These are phyloP conservation scores for Xylariaceae sp. DNA, from an alignment of 2,329 filamentous ascomycete genomes.

Conservation along the genomic window DNA sequence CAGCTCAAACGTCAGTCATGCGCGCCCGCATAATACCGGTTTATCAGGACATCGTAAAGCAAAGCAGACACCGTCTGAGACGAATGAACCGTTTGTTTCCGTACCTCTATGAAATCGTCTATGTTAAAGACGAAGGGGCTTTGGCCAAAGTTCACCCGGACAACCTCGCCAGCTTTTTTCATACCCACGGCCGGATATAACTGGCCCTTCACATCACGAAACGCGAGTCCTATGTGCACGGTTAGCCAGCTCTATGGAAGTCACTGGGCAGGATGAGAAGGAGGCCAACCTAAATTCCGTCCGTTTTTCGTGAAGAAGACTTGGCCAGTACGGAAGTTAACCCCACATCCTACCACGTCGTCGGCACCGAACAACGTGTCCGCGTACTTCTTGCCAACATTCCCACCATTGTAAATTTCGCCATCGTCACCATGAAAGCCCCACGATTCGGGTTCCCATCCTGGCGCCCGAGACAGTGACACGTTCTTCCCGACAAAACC, in stretches of 20 bases:
- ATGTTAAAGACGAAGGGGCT: constrained; percentile 87
- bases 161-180: constrained; percentile 57
- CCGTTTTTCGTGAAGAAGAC: constrained; percentile 69
- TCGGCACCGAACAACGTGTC: constrained; percentile 46
- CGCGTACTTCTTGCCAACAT: constrained; percentile 52
- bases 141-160: constrained; percentile 63
- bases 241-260: background rate
- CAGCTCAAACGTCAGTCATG: background rate
- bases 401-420: constrained; percentile 53
- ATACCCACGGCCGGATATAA: constrained; percentile 64
- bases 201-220: constrained; percentile 59
- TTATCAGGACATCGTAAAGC: background rate
- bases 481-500: constrained; percentile 55
- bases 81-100: constrained; percentile 20
- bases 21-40: background rate
- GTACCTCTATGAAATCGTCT: constrained; percentile 73
- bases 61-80: background rate
- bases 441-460: constrained; percentile 65
- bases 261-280: background rate
- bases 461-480: constrained; percentile 51
- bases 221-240: constrained; percentile 56
- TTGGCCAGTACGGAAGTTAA: constrained; percentile 59
- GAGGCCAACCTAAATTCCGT: constrained; percentile 43
- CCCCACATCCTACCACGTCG: constrained; percentile 59
- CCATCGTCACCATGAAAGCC: constrained; percentile 67